Base-by-base conservation (phyloP, 1,139 yeast genomes). In the Geotrichum carabidarum region DNA sequence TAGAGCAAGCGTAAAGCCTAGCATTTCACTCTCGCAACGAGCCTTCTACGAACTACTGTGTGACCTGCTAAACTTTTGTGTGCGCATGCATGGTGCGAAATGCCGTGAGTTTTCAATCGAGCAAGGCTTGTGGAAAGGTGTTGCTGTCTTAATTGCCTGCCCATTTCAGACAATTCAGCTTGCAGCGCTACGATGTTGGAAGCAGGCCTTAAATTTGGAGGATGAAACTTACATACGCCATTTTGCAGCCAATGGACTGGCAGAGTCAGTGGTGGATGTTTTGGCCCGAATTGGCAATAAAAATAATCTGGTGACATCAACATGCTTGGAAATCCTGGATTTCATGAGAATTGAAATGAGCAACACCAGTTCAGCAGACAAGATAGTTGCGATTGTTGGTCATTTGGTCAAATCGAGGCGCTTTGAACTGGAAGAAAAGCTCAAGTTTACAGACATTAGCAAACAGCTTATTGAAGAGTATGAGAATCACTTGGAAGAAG, bases 251-350 rank as follows among this genome's bases (percentile, higher is more conserved):
- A 36, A 30, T 35, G 53, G 47, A n/a, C 38, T 30, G 70, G 79
- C 40, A 78, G 75, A 72, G 9, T 73, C 77, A 43, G 74, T 83
- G 41, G 77, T 86, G 59, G 68, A 68, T 1, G 73, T 82, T 54
- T 74, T 86, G 58, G 69, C 72, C 18, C 76, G 73, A n/a, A 78
- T 81, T 17, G 74, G 78, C 18, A 71, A 75, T 41, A 71, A 72
- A 46, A 82, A 85, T 65, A 86, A 83, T 64, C 72, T 91, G 58
- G 78, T 87, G 1, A 86, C 82, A 64, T 88, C 96, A 0, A 78
- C 94, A 2, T 80, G 94, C 60, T 74, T 90, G 53, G 93, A 86
- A 63, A 74, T 91, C 43, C 71, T 89, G 52, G 85, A 82, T 60
- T 69, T 77, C 2, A 69, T 87, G 1, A 55, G 50, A n/a, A 44